Conservation (phyloP, 805 yeast species). For the Teunomyces funiuensis region DNA sequence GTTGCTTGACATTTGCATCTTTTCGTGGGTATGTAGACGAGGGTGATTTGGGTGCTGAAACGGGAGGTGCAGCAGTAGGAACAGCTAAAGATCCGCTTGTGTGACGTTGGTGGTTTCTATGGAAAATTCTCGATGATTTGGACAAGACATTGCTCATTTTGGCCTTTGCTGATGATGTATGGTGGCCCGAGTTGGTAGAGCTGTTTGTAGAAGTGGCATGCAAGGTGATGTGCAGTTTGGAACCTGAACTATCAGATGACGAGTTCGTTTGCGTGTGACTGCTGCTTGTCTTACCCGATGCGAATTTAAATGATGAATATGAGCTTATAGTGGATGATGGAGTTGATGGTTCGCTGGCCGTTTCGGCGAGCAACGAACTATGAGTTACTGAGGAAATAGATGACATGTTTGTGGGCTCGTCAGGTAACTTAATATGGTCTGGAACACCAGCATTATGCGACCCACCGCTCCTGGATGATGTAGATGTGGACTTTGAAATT, state of each 20-base stretch:
- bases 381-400: constrained; percentile 6
- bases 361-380: constrained; percentile 6
- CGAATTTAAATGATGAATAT: background rate
- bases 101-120: constrained; percentile 18
- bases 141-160: constrained; percentile 25
- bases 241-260: background rate
- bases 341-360: constrained; percentile 2
- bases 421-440: constrained; percentile 1
- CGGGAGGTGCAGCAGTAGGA: constrained; percentile 3
- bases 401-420: background rate
- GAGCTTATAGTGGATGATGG: background rate
- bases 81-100: constrained; percentile 3
- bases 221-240: constrained; percentile 2
- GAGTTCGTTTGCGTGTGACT: background rate
- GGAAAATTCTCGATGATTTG: constrained; percentile 28
- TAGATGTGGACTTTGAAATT: background rate
- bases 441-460: background rate
- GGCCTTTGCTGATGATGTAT: constrained; percentile 1
- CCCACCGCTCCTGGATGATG: background rate
- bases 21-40: constrained; percentile 14
- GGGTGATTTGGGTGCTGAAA: constrained; percentile 7
- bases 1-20: constrained; percentile 33
- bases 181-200: background rate
- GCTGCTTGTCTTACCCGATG: background rate
- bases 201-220: constrained; percentile 3